Evolutionary conservation across 345 rosid genomes (phyloP).

Genomic region (Mercurialis annua): DNA sequence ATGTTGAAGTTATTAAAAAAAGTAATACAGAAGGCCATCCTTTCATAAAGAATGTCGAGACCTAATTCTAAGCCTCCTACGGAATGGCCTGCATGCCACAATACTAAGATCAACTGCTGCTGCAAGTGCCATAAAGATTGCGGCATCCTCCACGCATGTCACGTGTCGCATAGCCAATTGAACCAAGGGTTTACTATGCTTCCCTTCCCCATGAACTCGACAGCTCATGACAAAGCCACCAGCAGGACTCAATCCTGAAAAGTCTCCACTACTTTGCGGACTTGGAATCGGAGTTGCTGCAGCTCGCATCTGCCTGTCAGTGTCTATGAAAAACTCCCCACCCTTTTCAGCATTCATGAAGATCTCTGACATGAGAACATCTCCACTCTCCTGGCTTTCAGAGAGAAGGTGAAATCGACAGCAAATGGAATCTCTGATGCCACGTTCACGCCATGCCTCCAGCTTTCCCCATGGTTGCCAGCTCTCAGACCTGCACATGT

Average conservation of each 20-base stretch:
- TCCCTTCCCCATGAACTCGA: constrained; percentile 87
- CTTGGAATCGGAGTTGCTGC: constrained; percentile 77
- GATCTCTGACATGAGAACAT: constrained; percentile 81
- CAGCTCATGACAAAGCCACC: constrained; percentile 95
- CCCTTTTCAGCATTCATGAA: constrained; percentile 84
- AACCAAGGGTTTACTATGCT: constrained; percentile 75
- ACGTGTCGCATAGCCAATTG: constrained; percentile 86
- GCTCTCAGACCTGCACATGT: constrained; percentile 70
- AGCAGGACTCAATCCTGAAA: constrained; percentile 51
- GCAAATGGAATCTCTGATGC: constrained; percentile 80
- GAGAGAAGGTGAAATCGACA: constrained; percentile 83
- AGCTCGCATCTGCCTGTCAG: constrained; percentile 62
- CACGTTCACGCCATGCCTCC: constrained; percentile 96
- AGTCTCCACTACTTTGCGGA: constrained; percentile 92
- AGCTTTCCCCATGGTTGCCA: constrained; percentile 99
- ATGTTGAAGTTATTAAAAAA: constrained; percentile 25
- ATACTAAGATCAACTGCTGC: constrained; percentile 92
- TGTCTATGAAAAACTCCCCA: constrained; percentile 81
- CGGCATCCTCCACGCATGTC: constrained; percentile 93
- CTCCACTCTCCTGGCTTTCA: constrained; percentile 69
- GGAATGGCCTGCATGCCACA: constrained; percentile 89
- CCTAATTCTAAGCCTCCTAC: constrained; percentile 57
- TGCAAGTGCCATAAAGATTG: constrained; percentile 94
- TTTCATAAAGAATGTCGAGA: constrained; percentile 58
- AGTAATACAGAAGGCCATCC: constrained; percentile 18